Evolutionary conservation across 768 basidiomycete genomes (phyloP).

Genomic region (Amanita phalloides): DNA sequence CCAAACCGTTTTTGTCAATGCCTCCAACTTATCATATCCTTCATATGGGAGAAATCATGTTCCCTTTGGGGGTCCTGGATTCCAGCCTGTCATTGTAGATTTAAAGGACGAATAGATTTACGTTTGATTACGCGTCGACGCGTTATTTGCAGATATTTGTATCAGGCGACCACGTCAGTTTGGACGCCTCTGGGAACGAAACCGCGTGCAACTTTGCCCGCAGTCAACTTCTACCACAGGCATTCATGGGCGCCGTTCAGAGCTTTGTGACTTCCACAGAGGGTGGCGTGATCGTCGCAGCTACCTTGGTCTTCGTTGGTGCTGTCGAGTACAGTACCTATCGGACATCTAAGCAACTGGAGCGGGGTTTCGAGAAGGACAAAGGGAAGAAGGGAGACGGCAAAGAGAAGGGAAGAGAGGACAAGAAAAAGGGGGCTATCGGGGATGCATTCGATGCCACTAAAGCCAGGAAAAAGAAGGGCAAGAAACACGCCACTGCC

Average conservation of each 20-base stretch:
- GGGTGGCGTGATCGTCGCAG: constrained; percentile 20
- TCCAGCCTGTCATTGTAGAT: constrained; percentile 34
- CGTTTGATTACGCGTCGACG: neutral
- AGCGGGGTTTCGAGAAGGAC: constrained; percentile 11
- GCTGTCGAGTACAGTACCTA: constrained; percentile 30
- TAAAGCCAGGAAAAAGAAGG: constrained; percentile 7
- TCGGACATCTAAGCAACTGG: constrained; percentile 9
- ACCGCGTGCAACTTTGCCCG: neutral
- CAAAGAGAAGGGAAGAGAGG: constrained; percentile 8
- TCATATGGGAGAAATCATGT: constrained; percentile 9
- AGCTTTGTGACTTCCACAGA: constrained; percentile 29
- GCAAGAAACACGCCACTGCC: constrained; percentile 8
- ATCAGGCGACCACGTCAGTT: neutral
- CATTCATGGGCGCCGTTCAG: constrained; percentile 33
- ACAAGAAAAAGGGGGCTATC: constrained; percentile 7
- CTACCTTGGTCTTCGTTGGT: constrained; percentile 23
- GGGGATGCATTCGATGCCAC: neutral
- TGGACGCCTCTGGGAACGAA: neutral
- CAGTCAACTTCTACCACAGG: neutral
- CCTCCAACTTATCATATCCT: constrained; percentile 28
- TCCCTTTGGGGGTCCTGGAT: constrained; percentile 29
- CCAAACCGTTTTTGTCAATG: constrained; percentile 35
- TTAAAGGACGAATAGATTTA: constrained; percentile 18
- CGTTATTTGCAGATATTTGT: constrained; percentile 5
- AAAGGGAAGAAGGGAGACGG: constrained; percentile 12